Evolutionary conservation across 805 yeast genomes (phyloP).

Genomic region (Saccharomycopsis sp.): DNA sequence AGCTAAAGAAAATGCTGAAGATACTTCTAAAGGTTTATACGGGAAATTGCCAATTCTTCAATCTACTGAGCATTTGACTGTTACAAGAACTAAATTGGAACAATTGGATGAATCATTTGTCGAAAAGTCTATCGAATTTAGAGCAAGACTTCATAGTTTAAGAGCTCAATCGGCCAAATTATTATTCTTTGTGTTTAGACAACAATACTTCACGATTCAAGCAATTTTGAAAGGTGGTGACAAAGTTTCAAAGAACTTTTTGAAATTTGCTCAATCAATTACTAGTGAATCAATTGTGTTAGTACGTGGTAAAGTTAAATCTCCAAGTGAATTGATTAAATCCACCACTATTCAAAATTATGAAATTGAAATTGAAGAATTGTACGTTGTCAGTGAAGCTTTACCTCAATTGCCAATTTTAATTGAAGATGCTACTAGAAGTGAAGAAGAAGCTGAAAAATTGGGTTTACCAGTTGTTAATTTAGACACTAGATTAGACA

Average conservation of each 20-base stretch:
- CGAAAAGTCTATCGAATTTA: slow-evolving; percentile 72
- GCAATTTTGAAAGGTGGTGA: slow-evolving; percentile 74
- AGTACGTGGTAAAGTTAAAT: slow-evolving; percentile 77
- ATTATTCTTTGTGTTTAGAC: slow-evolving; percentile 87
- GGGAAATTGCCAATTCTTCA: slow-evolving; percentile 87
- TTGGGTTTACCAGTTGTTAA: slow-evolving; percentile 89
- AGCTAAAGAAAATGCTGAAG: slow-evolving; percentile 63
- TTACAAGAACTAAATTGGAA: slow-evolving; percentile 50
- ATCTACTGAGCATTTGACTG: slow-evolving; percentile 62
- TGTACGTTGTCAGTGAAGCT: slow-evolving; percentile 75
- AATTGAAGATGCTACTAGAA: slow-evolving; percentile 93
- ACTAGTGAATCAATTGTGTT: slow-evolving; percentile 87
- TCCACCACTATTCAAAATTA: slow-evolving; percentile 88
- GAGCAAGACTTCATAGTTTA: slow-evolving; percentile 90
- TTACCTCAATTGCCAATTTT: slow-evolving; percentile 90
- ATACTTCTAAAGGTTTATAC: slow-evolving; percentile 80
- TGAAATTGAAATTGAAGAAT: slow-evolving; percentile 72
- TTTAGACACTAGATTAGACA: slow-evolving; percentile 91
- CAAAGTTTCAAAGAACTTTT: slow-evolving; percentile 88
- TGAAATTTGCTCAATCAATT: slow-evolving; percentile 87
- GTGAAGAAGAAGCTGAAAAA: slow-evolving; percentile 90
- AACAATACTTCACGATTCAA: slow-evolving; percentile 77
- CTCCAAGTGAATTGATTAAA: slow-evolving; percentile 80
- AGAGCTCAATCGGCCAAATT: slow-evolving; percentile 96
- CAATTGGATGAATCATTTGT: slow-evolving; percentile 44